A percentile compares a stretch with the other conserved stretches of the same genome.
These are phyloP conservation scores for Polytolypa hystricis DNA, from an alignment of 2,329 filamentous ascomycete species.

Conservation along the genomic window DNA sequence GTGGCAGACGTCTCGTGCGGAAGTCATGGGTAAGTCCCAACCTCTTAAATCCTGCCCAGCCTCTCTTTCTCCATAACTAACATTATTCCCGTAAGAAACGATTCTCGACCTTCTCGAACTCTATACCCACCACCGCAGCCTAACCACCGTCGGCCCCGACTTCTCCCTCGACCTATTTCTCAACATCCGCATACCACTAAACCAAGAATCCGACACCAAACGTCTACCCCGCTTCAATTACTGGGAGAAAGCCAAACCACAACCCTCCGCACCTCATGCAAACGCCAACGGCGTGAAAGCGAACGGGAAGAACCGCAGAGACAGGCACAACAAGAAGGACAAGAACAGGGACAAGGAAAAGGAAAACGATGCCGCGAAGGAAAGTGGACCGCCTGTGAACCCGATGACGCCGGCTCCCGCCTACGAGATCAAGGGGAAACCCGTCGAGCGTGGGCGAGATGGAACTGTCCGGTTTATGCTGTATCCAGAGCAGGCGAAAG, in stretches of 20 bases:
- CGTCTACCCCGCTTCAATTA: constrained; percentile 53
- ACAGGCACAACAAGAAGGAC: constrained; percentile 10
- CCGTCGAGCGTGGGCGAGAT: constrained; percentile 42
- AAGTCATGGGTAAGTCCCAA: constrained; percentile 35
- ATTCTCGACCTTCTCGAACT: constrained; percentile 84
- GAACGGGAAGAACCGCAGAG: constrained; percentile 15
- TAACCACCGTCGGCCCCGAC: constrained; percentile 61
- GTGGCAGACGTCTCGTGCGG: constrained; percentile 36
- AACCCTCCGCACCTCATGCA: constrained; percentile 5
- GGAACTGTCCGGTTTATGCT: constrained; percentile 86
- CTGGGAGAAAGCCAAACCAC: constrained; percentile 27
- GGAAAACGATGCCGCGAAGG: constrained; percentile 14
- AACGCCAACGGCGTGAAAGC: constrained; percentile 11
- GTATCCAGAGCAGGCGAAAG: constrained; percentile 61
- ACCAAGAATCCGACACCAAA: constrained; percentile 61
- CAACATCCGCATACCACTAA: constrained; percentile 73
- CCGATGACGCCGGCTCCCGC: constrained; percentile 37
- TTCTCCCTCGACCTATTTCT: constrained; percentile 72
- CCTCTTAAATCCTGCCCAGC: too few species aligned
- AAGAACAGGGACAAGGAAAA: constrained; percentile 19
- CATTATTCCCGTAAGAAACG: constrained; percentile 53
- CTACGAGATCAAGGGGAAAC: constrained; percentile 33
- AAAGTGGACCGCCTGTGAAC: constrained; percentile 13
- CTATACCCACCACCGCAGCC: constrained; percentile 71
- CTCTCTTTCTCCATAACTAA: constrained; percentile 23